phyloP scores from a whole-genome alignment of 495 filamentous ascomycete species.

The Trichoderma gamsii region DNA sequence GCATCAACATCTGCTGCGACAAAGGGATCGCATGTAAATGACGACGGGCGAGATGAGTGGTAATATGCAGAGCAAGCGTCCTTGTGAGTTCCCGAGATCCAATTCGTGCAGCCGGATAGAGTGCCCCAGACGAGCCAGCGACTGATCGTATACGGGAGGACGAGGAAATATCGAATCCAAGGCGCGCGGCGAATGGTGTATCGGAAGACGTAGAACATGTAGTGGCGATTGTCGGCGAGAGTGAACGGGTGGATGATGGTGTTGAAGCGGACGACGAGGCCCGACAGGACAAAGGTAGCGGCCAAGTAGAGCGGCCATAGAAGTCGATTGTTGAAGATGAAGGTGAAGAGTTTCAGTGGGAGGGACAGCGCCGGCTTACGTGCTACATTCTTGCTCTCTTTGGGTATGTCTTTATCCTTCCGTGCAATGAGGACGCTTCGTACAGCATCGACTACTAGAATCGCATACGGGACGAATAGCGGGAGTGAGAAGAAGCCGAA shows the following conservation, averaged over 20 bases:
- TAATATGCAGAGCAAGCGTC: slow-evolving; percentile 4
- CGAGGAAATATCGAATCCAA: slow-evolving; percentile 59
- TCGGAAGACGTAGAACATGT: slow-evolving; percentile 93
- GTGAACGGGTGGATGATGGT: slow-evolving; percentile 95
- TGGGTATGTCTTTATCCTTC: not conserved
- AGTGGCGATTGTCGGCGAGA: slow-evolving; percentile 92
- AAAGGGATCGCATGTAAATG: slow-evolving; percentile 8
- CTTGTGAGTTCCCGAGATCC: not conserved
- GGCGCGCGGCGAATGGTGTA: slow-evolving; percentile 64
- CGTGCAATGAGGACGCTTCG: not conserved
- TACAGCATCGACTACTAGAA: slow-evolving; percentile 19
- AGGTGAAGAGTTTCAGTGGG: not conserved
- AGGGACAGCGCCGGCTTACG: not conserved
- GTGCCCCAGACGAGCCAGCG: slow-evolving; percentile 57
- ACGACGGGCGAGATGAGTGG: not conserved
- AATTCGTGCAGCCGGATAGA: slow-evolving; percentile 21
- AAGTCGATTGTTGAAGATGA: slow-evolving; percentile 20
- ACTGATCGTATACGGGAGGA: slow-evolving; percentile 48
- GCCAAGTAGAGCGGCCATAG: slow-evolving; percentile 24
- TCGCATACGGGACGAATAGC: slow-evolving; percentile 51
- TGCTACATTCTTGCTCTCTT: not conserved
- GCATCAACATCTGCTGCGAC: not conserved
- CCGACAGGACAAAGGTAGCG: slow-evolving; percentile 26
- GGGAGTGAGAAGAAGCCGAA: slow-evolving; percentile 84
- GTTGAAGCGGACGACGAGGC: slow-evolving; percentile 63